Percentiles rank a stretch among this genome's conserved stretches.
Evolutionary conservation across 352 stramenopile species (phyloP).

Genomic region (Globisporangium takayamanum): DNA sequence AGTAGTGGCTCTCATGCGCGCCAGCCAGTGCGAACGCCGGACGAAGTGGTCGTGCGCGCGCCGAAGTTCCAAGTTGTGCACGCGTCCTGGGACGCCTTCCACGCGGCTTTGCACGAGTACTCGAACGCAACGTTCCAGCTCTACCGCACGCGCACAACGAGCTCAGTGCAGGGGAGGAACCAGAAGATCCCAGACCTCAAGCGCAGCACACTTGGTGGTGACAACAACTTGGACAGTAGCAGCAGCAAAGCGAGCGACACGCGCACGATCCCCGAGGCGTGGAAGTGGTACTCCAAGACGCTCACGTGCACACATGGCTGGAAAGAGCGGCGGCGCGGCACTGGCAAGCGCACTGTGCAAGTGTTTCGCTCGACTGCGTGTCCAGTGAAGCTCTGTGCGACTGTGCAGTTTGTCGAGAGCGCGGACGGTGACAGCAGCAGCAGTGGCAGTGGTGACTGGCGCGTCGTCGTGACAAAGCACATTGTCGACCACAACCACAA

Average conservation of each 20-base stretch:
- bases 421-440: not conserved
- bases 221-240: not conserved
- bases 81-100: conserved; percentile 66
- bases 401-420: conserved; percentile 43
- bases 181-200: conserved; percentile 59
- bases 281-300: conserved; percentile 80
- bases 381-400: conserved; percentile 76
- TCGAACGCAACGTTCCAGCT: conserved; percentile 63
- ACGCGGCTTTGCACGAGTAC: conserved; percentile 48
- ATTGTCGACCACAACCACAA: conserved; percentile 78
- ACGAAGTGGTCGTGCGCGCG: conserved; percentile 56
- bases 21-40: not conserved
- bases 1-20: not conserved
- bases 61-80: conserved; percentile 46
- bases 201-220: not conserved
- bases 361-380: conserved; percentile 59
- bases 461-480: conserved; percentile 72
- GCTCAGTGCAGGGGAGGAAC: conserved; percentile 58
- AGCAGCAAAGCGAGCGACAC: conserved; percentile 12
- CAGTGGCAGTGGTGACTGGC: conserved; percentile 30
- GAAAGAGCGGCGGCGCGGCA: conserved; percentile 65
- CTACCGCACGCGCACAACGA: conserved; percentile 72
- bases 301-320: conserved; percentile 77
- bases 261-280: conserved; percentile 51
- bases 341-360: conserved; percentile 58